Evolutionary conservation across 2,329 filamentous ascomycete species (phyloP), one percentile per base, ranked within the genome.

Genomic region (Monilinia polystroma): DNA sequence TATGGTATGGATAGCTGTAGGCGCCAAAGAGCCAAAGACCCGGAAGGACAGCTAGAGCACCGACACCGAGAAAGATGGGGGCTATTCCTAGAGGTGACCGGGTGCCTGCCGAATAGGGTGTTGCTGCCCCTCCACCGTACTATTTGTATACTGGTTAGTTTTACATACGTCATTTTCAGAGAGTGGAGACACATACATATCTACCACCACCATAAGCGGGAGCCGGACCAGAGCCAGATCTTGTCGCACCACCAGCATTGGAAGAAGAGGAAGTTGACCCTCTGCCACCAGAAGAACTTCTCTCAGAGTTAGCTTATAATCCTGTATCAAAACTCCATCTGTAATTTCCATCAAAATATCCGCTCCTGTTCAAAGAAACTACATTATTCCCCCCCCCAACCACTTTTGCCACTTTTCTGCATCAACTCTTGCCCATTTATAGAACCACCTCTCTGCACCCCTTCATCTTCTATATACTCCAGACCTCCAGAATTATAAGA

Each of bases 11-110:
- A 74, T 87, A 87, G 2, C 84, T 79, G 75, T 89, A 89, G 1
- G 85, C 84, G 69, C 84, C 84, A 73, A 85, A 85, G 11, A 87
- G 79, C 87, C 88, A 92, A 49, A 85, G 68, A 4, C 86, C 88
- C 0, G 87, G 71, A n/a, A 71, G 73, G 35, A 72, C 38, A 11
- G 69, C 52, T 12, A 90, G 73, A 1, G 80, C 77, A 4, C 80
- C 81, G 4, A 82, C 74, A 3, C 89, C 78, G 29, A 86, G 76
- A 58, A 87, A 76, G 20, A 86, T 81, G 0, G 80, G 78, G 38
- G 86, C 76, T 49, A 90, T 82, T 4, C 83, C 82, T 4, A 81
- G 76, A 0, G 81, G 82, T 1, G 81, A 81, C 16, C 66, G 68
- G 0, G 51, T n/a, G 8, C 88, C 89, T 2, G 89, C 71, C 2